Evolutionary conservation across 1,139 yeast genomes (phyloP).

Genomic region (Hemisphaericaspora subhashii): DNA sequence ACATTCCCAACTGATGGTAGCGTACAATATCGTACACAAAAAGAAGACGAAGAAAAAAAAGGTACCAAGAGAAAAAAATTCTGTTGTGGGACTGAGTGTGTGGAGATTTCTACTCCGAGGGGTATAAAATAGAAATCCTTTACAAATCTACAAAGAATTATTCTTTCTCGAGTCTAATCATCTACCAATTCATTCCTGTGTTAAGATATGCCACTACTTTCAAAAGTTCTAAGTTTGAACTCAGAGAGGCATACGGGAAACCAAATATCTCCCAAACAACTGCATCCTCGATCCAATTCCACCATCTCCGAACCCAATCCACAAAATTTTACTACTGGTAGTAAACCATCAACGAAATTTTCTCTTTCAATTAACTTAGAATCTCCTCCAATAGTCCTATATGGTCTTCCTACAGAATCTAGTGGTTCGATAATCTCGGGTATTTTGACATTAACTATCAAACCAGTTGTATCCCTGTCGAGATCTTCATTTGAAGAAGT

Average conservation of each 20-base stretch:
- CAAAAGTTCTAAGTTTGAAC: conserved; percentile 12
- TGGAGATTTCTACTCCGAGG: too few relatives aligned
- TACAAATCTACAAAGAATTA: too few relatives aligned
- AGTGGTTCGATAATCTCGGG: conserved; percentile 89
- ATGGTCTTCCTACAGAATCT: conserved; percentile 75
- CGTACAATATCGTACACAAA: too few relatives aligned
- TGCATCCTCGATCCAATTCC: conserved; percentile 3
- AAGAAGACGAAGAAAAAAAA: too few relatives aligned
- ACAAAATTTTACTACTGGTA: background rate
- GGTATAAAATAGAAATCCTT: too few relatives aligned
- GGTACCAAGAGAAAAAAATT: too few relatives aligned
- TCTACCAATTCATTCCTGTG: too few relatives aligned
- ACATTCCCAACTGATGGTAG: too few relatives aligned
- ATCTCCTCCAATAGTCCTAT: conserved; percentile 86
- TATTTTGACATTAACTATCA: conserved; percentile 36
- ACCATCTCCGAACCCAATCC: conserved; percentile 2
- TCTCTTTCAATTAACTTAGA: conserved; percentile 64
- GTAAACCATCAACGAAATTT: conserved; percentile 6
- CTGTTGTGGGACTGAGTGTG: too few relatives aligned
- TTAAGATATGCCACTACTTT: conserved; percentile 16
- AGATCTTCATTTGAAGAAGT: conserved; percentile 20
- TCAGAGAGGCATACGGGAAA: conserved; percentile 7
- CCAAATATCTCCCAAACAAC: background rate
- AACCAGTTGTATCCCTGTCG: conserved; percentile 4
- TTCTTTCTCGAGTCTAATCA: background rate